Conservation (phyloP, 1,284 basidiomycete species). For the Papiliotrema flavescens region DNA sequence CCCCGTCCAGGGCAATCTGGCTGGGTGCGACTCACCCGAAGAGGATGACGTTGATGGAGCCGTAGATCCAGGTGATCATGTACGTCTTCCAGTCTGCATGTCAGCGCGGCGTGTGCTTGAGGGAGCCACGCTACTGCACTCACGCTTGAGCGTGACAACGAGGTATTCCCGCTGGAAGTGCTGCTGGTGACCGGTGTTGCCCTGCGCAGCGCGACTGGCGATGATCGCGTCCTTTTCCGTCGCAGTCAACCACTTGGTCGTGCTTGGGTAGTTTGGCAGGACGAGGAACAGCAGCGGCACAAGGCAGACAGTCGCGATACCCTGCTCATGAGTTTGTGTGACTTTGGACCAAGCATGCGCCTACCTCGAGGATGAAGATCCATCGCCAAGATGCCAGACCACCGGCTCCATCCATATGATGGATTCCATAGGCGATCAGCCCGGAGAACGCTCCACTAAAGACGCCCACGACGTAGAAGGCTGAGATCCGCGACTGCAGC, state of each 20-base stretch:
- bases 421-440: conserved; percentile 25
- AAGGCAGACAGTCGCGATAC: conserved; percentile 18
- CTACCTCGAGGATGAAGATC: conserved; percentile 24
- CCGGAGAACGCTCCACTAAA: conserved; percentile 46
- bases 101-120: not conserved
- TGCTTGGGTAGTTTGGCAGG: conserved; percentile 17
- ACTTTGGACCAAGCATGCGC: not conserved
- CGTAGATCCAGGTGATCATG: conserved; percentile 14
- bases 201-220: conserved; percentile 6
- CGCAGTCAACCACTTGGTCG: conserved; percentile 15
- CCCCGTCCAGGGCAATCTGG: conserved; percentile 3
- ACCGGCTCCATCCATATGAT: conserved; percentile 6
- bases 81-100: not conserved
- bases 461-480: conserved; percentile 43
- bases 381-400: conserved; percentile 53
- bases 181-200: conserved; percentile 5
- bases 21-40: conserved; percentile 12
- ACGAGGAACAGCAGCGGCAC: conserved; percentile 12
- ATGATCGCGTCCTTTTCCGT: conserved; percentile 14
- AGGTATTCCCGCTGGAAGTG: conserved; percentile 13
- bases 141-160: not conserved
- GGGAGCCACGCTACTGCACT: conserved; percentile 4
- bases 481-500: conserved; percentile 32
- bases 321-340: conserved; percentile 1
- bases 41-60: conserved; percentile 13